Percentiles rank a stretch among this genome's conserved stretches.
Evolutionary conservation across 164 flowering plant species (phyloP).

Genomic region (Aristolochia californica): DNA sequence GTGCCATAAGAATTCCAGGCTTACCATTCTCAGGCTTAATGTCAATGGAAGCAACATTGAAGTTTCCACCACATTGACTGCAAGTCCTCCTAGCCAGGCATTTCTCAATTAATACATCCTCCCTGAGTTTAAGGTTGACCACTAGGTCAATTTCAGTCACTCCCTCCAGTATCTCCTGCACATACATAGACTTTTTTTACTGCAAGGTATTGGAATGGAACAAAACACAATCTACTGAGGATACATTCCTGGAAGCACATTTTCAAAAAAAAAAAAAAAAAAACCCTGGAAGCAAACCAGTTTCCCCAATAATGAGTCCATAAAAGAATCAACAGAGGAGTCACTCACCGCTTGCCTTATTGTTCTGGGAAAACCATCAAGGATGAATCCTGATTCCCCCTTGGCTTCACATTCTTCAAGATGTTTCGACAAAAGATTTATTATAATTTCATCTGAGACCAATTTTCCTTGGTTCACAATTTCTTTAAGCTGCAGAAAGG

Average conservation of each 20-base stretch:
- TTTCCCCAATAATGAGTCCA: no score
- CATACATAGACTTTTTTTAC: not conserved
- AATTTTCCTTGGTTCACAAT: slow-evolving; percentile 82
- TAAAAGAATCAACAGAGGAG: no score
- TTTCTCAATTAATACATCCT: slow-evolving; percentile 77
- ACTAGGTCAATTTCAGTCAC: slow-evolving; percentile 83
- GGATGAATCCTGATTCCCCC: slow-evolving; percentile 87
- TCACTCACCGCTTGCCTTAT: slow-evolving; percentile 78
- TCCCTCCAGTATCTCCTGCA: slow-evolving; percentile 84
- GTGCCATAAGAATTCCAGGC: slow-evolving; percentile 75
- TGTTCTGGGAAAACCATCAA: slow-evolving; percentile 96
- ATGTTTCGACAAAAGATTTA: slow-evolving; percentile 62
- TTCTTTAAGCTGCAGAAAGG: slow-evolving; percentile 57
- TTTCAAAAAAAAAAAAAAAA: no score
- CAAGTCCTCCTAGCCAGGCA: slow-evolving; percentile 95
- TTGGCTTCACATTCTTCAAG: slow-evolving; percentile 68
- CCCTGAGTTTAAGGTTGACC: slow-evolving; percentile 70
- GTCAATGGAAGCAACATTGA: slow-evolving; percentile 65
- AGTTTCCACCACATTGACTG: slow-evolving; percentile 75
- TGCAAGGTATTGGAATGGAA: no score
- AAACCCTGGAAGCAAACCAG: no score
- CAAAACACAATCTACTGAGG: no score
- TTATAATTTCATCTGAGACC: slow-evolving; percentile 85
- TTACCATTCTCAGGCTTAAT: slow-evolving; percentile 67
- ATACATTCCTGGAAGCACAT: no score